Conservation (phyloP, 768 basidiomycete genomes). For the Calocybe indica region DNA sequence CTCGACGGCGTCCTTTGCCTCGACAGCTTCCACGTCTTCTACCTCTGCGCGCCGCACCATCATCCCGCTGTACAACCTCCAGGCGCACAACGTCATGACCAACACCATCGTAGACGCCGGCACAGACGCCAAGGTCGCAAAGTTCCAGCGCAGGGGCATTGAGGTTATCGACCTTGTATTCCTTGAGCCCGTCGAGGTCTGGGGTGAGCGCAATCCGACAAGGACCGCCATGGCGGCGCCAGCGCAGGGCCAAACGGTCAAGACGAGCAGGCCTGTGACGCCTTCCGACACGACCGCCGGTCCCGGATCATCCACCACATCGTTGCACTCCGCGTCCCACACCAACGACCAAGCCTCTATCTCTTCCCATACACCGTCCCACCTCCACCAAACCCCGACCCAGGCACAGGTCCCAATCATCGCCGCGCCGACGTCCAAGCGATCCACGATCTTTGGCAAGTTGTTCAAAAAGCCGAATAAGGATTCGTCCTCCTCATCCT, state of each 20-base stretch:
- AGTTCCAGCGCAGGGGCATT: constrained; percentile 64
- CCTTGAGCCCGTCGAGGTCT: constrained; percentile 80
- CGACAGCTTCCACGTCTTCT: constrained; percentile 25
- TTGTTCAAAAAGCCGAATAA: constrained; percentile 53
- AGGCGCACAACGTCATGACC: constrained; percentile 83
- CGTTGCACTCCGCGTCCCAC: constrained; percentile 4
- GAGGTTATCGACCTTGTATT: constrained; percentile 74
- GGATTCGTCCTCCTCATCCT: constrained; percentile 20
- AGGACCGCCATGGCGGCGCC: neutral
- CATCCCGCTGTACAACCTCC: constrained; percentile 82
- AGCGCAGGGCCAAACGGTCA: constrained; percentile 8
- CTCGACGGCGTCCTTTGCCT: constrained; percentile 34
- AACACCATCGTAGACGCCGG: constrained; percentile 86
- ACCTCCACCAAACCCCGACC: constrained; percentile 3
- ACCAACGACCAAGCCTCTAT: constrained; percentile 2
- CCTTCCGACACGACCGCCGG: constrained; percentile 10
- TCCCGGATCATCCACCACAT: constrained; percentile 14
- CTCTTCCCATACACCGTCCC: constrained; percentile 3
- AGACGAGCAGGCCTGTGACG: constrained; percentile 19
- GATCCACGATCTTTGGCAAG: constrained; percentile 63
- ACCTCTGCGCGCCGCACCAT: constrained; percentile 63
- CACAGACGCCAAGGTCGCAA: constrained; percentile 81
- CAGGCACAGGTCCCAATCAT: constrained; percentile 4
- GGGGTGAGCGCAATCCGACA: constrained; percentile 28
- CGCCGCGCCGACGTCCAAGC: constrained; percentile 14